A percentile compares a stretch with the other conserved stretches of the same genome.
Evolutionary conservation across 2,329 filamentous ascomycete genomes (phyloP).

Genomic region (Xylariaceae sp.): DNA sequence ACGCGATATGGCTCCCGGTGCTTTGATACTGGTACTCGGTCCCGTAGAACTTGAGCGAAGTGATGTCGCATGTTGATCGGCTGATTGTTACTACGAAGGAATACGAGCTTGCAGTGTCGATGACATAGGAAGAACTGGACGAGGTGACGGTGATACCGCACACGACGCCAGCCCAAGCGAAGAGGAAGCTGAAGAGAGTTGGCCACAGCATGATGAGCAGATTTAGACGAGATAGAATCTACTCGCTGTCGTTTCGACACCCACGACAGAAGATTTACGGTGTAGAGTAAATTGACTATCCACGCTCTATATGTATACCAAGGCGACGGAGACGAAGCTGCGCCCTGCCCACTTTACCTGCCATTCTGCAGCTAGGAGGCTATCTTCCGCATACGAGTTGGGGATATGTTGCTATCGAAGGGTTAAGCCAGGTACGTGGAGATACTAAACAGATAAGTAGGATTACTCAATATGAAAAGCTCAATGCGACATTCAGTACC

Average conservation of each 20-base stretch:
- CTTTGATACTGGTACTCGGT: constrained; percentile 56
- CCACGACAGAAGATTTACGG: constrained; percentile 15
- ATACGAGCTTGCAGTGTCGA: constrained; percentile 38
- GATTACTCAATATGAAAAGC: constrained; percentile 6
- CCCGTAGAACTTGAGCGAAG: constrained; percentile 56
- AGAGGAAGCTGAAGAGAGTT: constrained; percentile 27
- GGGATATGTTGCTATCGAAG: constrained; percentile 16
- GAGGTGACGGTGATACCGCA: constrained; percentile 36
- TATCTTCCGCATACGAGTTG: constrained; percentile 22
- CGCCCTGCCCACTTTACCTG: constrained; percentile 2
- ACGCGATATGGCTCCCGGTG: constrained; percentile 57
- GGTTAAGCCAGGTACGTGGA: constrained; percentile 4
- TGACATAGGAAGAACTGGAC: constrained; percentile 31
- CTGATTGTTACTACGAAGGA: constrained; percentile 38
- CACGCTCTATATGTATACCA: constrained; percentile 23
- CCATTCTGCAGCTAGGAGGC: constrained; percentile 5
- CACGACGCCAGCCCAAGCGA: constrained; percentile 32
- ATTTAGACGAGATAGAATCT: constrained; percentile 6
- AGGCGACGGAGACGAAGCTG: not conserved
- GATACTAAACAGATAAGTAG: not conserved
- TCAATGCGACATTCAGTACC: constrained; percentile 12
- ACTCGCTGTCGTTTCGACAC: constrained; percentile 1
- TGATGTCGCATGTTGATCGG: constrained; percentile 57
- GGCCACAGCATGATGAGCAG: constrained; percentile 28
- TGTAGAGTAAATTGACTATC: too few species aligned